Percentiles rank a stretch among this genome's conserved stretches.
Evolutionary conservation across 192 early-diverging fungal genomes (phyloP).

Genomic region (Backusella liffmaniae): DNA sequence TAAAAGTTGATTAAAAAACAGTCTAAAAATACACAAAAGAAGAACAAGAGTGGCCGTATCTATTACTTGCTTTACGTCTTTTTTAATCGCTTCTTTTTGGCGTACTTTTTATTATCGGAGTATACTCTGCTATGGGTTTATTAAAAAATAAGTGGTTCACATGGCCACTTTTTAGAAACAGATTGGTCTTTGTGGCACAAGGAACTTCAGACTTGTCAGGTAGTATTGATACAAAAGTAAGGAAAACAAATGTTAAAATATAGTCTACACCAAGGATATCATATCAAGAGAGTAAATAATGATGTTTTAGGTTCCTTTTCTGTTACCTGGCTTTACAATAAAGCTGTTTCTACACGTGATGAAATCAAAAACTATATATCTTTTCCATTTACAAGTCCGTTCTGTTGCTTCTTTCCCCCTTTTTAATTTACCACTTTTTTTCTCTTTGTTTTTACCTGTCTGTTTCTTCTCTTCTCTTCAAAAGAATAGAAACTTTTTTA

Average conservation of each 20-base stretch:
- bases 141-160: not conserved
- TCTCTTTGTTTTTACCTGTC: not conserved
- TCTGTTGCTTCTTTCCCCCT: not conserved
- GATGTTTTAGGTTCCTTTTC: not conserved
- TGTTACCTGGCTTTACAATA: not conserved
- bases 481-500: not conserved
- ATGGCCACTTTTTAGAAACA: not conserved
- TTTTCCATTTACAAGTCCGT: not conserved
- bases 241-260: not conserved
- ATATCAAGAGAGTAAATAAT: not conserved
- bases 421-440: not conserved
- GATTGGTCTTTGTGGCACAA: not conserved
- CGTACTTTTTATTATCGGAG: not conserved
- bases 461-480: not conserved
- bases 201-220: not conserved
- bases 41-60: not conserved
- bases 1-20: too few relatives aligned
- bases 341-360: not conserved
- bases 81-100: not conserved
- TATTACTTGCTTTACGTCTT: not conserved
- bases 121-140: not conserved
- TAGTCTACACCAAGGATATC: not conserved
- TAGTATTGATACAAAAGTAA: not conserved
- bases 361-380: not conserved
- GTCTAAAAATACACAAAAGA: too few relatives aligned